phyloP scores from a whole-genome alignment of 148 eudicot genomes.

The Nepenthes gracilis region DNA sequence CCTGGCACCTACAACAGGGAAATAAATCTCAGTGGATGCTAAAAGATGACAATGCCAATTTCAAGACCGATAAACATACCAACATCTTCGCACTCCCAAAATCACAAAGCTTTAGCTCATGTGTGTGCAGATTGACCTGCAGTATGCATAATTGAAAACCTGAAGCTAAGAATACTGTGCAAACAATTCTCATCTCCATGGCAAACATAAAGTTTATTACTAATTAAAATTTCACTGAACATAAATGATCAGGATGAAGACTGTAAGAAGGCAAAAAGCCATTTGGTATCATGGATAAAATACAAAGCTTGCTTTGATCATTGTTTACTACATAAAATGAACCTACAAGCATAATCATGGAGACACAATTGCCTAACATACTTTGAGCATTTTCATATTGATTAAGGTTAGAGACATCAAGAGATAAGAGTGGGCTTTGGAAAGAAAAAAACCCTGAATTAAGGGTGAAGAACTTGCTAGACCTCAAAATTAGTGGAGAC shows the following conservation, averaged over 20 bases:
- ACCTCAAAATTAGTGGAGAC: too few species aligned
- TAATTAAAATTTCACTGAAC: not conserved
- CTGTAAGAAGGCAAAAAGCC: not conserved
- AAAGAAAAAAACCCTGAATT: too few species aligned
- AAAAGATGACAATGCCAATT: not conserved
- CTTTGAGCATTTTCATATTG: too few species aligned
- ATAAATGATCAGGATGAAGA: not conserved
- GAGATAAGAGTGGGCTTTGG: too few species aligned
- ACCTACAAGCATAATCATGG: too few species aligned
- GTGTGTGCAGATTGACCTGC: conserved; percentile 87
- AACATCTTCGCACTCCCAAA: conserved; percentile 95
- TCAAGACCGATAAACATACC: conserved; percentile 35
- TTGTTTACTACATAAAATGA: too few species aligned
- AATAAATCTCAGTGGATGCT: conserved; percentile 7
- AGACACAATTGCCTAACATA: too few species aligned
- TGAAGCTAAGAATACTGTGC: not conserved
- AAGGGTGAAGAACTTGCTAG: too few species aligned
- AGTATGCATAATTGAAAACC: not conserved
- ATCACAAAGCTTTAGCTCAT: conserved; percentile 86
- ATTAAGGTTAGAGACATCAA: too few species aligned
- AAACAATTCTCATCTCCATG: not conserved
- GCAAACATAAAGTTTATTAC: not conserved
- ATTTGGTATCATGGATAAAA: too few species aligned
- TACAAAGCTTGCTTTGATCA: too few species aligned
- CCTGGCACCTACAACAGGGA: conserved; percentile 51